These are phyloP conservation scores for Venturia carpophila DNA, from an alignment of 2,329 filamentous ascomycete species.

Conservation along the genomic window DNA sequence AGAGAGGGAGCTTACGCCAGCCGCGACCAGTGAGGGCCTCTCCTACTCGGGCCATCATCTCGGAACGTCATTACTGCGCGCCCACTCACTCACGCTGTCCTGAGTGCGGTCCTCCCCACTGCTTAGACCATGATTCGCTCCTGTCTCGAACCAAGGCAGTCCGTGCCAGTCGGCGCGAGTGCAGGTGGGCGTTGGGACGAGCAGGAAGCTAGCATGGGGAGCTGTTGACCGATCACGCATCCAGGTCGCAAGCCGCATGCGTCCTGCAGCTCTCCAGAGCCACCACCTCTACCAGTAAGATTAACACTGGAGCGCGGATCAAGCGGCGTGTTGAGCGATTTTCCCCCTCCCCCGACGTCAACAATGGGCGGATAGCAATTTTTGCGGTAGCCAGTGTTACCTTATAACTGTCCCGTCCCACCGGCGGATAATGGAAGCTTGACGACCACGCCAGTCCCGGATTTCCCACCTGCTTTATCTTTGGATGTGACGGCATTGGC, in stretches of 20 bases:
- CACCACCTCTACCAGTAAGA: neutral
- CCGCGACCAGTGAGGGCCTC: neutral
- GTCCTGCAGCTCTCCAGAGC: neutral
- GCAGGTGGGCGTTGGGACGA: neutral
- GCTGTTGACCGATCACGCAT: neutral
- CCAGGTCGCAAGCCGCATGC: neutral
- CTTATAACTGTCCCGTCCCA: constrained; percentile 5
- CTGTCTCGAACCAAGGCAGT: neutral
- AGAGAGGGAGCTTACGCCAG: neutral
- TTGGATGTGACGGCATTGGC: constrained; percentile 5
- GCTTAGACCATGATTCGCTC: neutral
- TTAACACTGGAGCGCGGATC: constrained; percentile 13
- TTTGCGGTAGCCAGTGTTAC: neutral
- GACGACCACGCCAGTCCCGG: constrained; percentile 1
- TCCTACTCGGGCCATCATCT: neutral
- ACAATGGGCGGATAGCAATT: neutral
- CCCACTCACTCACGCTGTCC: neutral
- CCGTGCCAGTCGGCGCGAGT: neutral
- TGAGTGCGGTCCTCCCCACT: neutral
- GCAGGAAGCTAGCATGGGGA: neutral
- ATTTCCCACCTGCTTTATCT: neutral
- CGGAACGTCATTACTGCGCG: constrained; percentile 2
- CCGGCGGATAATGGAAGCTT: neutral
- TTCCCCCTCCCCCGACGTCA: constrained; percentile 11
- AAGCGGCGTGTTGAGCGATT: constrained; percentile 2